Percentiles rank a stretch among this genome's conserved stretches.
Evolutionary conservation across 2,329 filamentous ascomycete species (phyloP).

Genomic region (Aspergillus intermedius): DNA sequence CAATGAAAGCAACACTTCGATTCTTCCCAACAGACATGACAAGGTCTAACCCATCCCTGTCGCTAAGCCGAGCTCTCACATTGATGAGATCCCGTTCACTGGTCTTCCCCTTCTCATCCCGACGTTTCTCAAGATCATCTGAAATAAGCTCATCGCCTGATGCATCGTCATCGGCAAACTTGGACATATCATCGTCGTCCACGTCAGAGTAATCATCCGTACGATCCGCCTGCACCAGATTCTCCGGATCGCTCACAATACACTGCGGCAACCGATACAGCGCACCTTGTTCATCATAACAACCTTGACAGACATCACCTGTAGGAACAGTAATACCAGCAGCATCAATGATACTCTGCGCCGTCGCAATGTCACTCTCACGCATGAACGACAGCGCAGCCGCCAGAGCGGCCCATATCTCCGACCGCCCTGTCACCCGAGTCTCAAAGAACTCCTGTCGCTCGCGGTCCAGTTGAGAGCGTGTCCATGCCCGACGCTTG

Average conservation of each 20-base stretch:
- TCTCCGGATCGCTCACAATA: slow-evolving; percentile 62
- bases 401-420: slow-evolving; percentile 74
- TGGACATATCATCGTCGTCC: slow-evolving; percentile 19
- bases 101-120: slow-evolving; percentile 57
- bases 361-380: slow-evolving; percentile 56
- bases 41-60: slow-evolving; percentile 58
- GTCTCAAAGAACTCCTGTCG: slow-evolving; percentile 86
- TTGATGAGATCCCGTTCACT: slow-evolving; percentile 51
- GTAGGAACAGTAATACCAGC: slow-evolving; percentile 69
- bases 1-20: slow-evolving; percentile 60
- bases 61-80: slow-evolving; percentile 59
- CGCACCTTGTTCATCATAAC: slow-evolving; percentile 64
- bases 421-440: slow-evolving; percentile 65
- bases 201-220: slow-evolving; percentile 16
- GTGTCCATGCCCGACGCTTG: slow-evolving; percentile 61
- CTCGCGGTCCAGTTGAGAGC: slow-evolving; percentile 61
- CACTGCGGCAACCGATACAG: slow-evolving; percentile 64
- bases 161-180: slow-evolving; percentile 30
- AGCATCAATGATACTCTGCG: slow-evolving; percentile 74
- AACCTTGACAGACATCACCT: slow-evolving; percentile 64
- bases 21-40: slow-evolving; percentile 50
- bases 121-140: slow-evolving; percentile 34
- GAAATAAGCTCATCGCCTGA: slow-evolving; percentile 34
- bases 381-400: slow-evolving; percentile 63
- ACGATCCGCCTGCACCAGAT: slow-evolving; percentile 35